Evolutionary conservation across 495 filamentous ascomycete genomes (phyloP), one percentile per base, ranked within the genome.

Genomic region (Pyronema domesticum): DNA sequence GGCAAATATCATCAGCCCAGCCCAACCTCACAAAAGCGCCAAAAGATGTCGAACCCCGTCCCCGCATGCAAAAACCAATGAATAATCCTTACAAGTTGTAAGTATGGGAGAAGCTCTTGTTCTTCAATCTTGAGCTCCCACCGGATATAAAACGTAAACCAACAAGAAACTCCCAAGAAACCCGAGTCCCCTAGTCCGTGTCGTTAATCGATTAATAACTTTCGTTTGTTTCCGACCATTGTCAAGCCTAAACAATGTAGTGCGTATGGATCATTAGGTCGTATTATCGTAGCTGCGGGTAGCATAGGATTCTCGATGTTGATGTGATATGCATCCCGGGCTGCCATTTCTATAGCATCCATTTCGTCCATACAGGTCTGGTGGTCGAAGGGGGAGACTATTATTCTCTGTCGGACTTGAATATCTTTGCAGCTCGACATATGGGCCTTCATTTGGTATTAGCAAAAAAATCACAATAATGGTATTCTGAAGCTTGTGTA

Each of bases 341-440:
- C 91, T 0, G 93, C 85, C 68, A 91, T 83, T 62, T 95, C 86
- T 57, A 96, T 96, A 7, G 87, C 86, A 63, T 94, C 87, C 85
- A 98, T 94, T 70, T 98, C 93, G 60, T 94, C 88, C 64, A 93
- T 94, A 71, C 91, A 96, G 10, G 82, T 86, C 55, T 89, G 85
- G 60, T 95, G 86, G 65, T 98, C 91, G 39, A 94, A 79, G 0
- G 93, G 91, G 60, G 89, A 95, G 47, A 98, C 89, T 44, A 96
- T 85, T 54, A 98, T 96, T 51, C 85, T 87, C 68, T 95, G 87
- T 44, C 89, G 82, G 39, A 96, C 78, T 6, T 80, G 71, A 43
- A 98, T 95, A 60, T 98, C 93, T 71, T 81, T 78, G 14, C 89
- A 88, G 10, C 80, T 81, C n/a, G 85, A 85, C 71, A 98, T 73